Base-by-base conservation (phyloP, 306 rosid species). In the Vicia villosa region DNA sequence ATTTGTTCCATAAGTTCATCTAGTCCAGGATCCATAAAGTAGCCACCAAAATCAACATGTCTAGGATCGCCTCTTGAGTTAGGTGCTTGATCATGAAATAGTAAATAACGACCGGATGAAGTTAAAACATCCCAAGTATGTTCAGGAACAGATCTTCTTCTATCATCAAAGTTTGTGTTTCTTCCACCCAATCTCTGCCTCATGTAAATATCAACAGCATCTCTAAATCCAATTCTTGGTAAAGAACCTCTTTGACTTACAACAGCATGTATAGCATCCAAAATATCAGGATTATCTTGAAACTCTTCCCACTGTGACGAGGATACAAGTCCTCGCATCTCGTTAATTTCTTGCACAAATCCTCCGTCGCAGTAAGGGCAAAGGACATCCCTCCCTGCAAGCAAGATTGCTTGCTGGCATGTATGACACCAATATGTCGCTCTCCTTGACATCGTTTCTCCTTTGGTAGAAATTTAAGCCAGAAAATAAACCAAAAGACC, bases 301-400 rank as follows among this genome's bases (percentile, higher is more conserved):
- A 79, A 32, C 54, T 75, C 83, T 72, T 77, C 83, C 52, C 30
- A 3, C 22, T 36, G 63, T 0, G 74, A 26, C 6, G 20, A 17
- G 1, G 24, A 21, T 4, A 68, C 36, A 22, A 26, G 28, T 40
- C 51, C 64, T 32, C 13, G 74, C 28, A 68, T 30, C 68, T 82
- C 81, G 5, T 42, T 6, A 11, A 89, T 63, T 77, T 86, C 85
- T 80, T 78, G 54, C 46, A 87, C 80, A 34, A 87, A 87, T 71
- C 90, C 88, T 40, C 63, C 82, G n/a, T 52, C 11, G 32, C 96
- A 89, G 63, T 70, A n/a, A 34, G 90, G 90, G 84, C 96, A 89
- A 40, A 32, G 34, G 61, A 28, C 7, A 13, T 76, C 80, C 40
- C 72, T 82, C 8, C 68, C 82, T 30, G 21, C 56, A 32, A 74